These are phyloP conservation scores for Ceriops tagal DNA, from an alignment of 345 rosid genomes.

Conservation along the genomic window DNA sequence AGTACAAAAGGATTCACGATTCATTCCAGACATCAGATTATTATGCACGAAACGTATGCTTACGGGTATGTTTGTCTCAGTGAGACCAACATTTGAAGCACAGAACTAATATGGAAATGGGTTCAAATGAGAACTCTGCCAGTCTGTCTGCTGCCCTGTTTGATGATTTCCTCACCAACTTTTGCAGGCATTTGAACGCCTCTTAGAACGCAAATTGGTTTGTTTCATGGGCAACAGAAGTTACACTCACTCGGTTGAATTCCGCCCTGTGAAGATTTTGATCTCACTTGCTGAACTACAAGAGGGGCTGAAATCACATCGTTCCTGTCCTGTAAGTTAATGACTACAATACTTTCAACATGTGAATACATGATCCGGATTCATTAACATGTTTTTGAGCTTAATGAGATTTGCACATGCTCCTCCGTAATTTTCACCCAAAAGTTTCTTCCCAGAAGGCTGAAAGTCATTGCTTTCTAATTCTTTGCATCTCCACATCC, in stretches of 20 bases:
- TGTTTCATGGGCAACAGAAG: constrained; percentile 64
- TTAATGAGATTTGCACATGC: neutral
- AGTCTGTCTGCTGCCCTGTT: constrained; percentile 2
- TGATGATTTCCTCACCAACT: constrained; percentile 15
- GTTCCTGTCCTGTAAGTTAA: constrained; percentile 84
- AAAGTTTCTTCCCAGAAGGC: too few species aligned
- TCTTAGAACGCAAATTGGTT: constrained; percentile 58
- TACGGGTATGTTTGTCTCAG: constrained; percentile 48
- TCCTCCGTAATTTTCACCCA: neutral
- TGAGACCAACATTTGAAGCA: neutral
- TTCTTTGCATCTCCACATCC: neutral
- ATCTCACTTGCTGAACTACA: constrained; percentile 61
- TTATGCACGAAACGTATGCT: constrained; percentile 63
- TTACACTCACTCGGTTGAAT: constrained; percentile 61
- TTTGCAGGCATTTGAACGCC: constrained; percentile 83
- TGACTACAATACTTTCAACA: neutral
- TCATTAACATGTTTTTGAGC: neutral
- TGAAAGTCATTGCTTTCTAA: neutral
- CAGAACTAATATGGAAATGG: neutral
- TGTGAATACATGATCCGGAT: neutral
- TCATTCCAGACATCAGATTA: constrained; percentile 74
- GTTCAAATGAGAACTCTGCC: neutral
- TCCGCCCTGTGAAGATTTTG: constrained; percentile 69
- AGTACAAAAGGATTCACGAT: constrained; percentile 74
- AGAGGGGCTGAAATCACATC: constrained; percentile 68